phyloP scores from a whole-genome alignment of 2,329 filamentous ascomycete species.

The Aureobasidium musti region DNA sequence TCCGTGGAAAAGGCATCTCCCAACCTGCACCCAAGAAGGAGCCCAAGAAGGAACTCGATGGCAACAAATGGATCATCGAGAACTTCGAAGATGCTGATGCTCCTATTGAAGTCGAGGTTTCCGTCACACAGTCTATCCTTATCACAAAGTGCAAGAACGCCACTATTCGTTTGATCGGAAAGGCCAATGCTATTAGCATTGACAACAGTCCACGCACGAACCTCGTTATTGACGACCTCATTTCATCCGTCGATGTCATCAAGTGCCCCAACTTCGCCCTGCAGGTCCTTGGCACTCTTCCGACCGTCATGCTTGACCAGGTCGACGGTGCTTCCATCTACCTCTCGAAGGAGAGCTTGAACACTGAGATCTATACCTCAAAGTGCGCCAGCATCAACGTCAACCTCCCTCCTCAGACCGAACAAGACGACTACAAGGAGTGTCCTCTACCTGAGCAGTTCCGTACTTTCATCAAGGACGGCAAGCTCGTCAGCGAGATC shows the following conservation, averaged over 20 bases:
- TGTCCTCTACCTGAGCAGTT: conserved; percentile 88
- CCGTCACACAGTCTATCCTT: conserved; percentile 83
- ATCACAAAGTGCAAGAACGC: conserved; percentile 91
- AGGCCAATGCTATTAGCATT: conserved; percentile 94
- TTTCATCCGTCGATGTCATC: conserved; percentile 91
- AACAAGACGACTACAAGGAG: conserved; percentile 82
- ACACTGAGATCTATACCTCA: conserved; percentile 82
- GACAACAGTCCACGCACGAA: conserved; percentile 86
- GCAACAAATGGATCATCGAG: conserved; percentile 94
- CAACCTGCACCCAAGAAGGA: conserved; percentile 34
- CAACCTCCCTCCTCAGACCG: conserved; percentile 69
- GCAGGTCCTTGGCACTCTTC: conserved; percentile 75
- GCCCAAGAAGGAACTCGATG: conserved; percentile 53
- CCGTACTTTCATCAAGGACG: conserved; percentile 74
- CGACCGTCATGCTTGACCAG: conserved; percentile 88
- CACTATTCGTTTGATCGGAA: conserved; percentile 84
- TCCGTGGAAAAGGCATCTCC: conserved; percentile 48
- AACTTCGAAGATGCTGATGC: conserved; percentile 78
- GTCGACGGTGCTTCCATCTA: conserved; percentile 89
- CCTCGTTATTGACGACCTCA: conserved; percentile 83
- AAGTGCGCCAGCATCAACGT: conserved; percentile 88
- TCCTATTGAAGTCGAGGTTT: conserved; percentile 78
- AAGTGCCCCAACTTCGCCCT: conserved; percentile 93
- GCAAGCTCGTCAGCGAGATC: conserved; percentile 85
- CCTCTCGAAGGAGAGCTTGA: conserved; percentile 74